Conservation (phyloP, 805 yeast genomes). For the Ogataea wickerhamii region DNA sequence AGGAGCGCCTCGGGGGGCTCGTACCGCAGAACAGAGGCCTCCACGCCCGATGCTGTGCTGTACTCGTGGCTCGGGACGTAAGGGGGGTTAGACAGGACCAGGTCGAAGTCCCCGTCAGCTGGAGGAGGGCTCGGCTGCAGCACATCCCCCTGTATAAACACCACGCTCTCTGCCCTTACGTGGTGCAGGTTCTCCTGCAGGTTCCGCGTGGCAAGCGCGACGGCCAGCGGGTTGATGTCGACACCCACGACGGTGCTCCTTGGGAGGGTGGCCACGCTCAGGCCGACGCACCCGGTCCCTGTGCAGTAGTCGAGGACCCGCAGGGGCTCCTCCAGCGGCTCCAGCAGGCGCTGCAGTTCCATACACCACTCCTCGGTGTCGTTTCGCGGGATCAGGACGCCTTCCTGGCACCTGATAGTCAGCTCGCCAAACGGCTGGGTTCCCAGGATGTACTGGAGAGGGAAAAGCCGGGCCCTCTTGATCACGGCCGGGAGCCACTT, state of each 20-base stretch:
- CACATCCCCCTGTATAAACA: conserved; percentile 23
- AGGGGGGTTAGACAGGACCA: conserved; percentile 88
- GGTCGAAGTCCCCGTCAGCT: conserved; percentile 32
- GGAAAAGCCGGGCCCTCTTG: conserved; percentile 51
- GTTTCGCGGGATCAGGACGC: conserved; percentile 86
- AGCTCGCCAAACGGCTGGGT: conserved; percentile 82
- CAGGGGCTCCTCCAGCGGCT: conserved; percentile 11
- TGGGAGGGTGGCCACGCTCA: conserved; percentile 40
- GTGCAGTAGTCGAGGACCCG: conserved; percentile 69
- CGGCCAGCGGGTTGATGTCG: conserved; percentile 56
- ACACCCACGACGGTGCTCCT: conserved; percentile 35
- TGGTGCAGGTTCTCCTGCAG: conserved; percentile 12
- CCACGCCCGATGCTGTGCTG: conserved; percentile 41
- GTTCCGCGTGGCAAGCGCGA: conserved; percentile 49
- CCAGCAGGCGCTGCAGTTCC: conserved; percentile 33
- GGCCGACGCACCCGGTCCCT: conserved; percentile 85
- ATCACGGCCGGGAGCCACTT: conserved; percentile 52
- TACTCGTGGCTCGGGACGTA: conserved; percentile 59
- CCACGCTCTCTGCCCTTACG: conserved; percentile 6
- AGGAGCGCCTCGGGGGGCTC: conserved; percentile 82
- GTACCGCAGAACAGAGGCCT: conserved; percentile 58
- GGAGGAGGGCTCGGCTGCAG: conserved; percentile 8
- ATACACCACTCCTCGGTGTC: conserved; percentile 92
- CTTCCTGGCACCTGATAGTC: conserved; percentile 52
- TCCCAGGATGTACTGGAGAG: conserved; percentile 82